Evolutionary conservation across 2,329 filamentous ascomycete genomes (phyloP).

Genomic region (Pseudocercospora crystallina): DNA sequence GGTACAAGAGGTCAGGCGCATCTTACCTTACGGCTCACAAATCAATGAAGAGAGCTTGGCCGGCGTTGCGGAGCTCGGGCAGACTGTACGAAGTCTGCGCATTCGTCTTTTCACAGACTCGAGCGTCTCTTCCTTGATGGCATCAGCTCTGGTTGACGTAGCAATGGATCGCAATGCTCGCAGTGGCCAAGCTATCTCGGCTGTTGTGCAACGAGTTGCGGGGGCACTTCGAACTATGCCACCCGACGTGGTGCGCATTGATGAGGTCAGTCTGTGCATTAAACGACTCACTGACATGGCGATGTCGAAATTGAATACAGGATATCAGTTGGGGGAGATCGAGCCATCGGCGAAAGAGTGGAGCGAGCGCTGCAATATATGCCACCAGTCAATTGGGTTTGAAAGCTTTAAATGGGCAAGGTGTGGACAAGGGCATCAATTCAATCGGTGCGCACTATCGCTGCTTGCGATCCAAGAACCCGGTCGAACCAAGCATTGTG

Average conservation of each 20-base stretch:
- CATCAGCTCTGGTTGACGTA: too few species aligned
- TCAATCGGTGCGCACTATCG: slow-evolving; percentile 55
- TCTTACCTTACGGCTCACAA: too few species aligned
- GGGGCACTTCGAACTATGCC: too few species aligned
- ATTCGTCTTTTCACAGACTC: too few species aligned
- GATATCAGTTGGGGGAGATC: slow-evolving; percentile 1
- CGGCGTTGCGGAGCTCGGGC: too few species aligned
- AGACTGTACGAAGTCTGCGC: too few species aligned
- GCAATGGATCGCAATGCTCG: too few species aligned
- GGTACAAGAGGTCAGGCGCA: too few species aligned
- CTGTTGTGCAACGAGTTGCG: too few species aligned
- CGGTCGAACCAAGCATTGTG: slow-evolving; percentile 54
- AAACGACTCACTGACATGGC: slow-evolving; percentile 13
- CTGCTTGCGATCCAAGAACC: slow-evolving; percentile 57
- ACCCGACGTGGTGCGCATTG: background rate
- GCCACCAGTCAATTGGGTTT: slow-evolving; percentile 49
- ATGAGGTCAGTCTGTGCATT: slow-evolving; percentile 10
- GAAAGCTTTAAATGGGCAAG: slow-evolving; percentile 47
- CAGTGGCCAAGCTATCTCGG: too few species aligned
- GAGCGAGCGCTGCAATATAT: slow-evolving; percentile 55
- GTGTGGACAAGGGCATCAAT: slow-evolving; percentile 54
- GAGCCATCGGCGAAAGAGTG: slow-evolving; percentile 19
- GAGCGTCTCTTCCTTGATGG: too few species aligned
- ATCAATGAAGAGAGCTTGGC: too few species aligned
- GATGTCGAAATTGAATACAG: slow-evolving; percentile 10